Base-by-base conservation (phyloP, 495 filamentous ascomycete genomes). In the Daldinia bambusicola region DNA sequence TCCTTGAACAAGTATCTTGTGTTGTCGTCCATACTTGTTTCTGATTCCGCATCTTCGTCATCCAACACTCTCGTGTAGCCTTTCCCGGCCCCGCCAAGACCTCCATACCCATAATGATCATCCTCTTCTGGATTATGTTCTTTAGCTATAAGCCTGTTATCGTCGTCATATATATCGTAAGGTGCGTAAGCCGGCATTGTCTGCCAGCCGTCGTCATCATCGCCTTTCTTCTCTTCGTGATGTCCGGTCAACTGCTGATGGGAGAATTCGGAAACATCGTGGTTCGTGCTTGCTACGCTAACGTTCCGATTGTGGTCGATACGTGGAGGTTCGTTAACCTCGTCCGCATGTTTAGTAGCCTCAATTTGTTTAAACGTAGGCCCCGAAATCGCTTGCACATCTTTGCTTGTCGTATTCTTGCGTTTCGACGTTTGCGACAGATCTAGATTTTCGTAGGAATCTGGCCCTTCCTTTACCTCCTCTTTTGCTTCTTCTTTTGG, bases 11-110 rank as follows among this genome's bases (percentile, higher is more conserved):
- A 84, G 76, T 99, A 99, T 58, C 91, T 89, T 2, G 96, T 98
- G 75, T 98, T 95, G 56, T 99, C 95, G 76, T 99, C 95, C 89
- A 99, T 89, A 81, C 94, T 97, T 10, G 93, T 98, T 50, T 91
- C 90, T 41, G 94, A 97, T 77, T 95, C 88, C 1, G 90, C 93
- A 80, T 99, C 95, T 65, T 99, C 95, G 74, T 99, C 95, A 34
- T 97, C 83, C 69, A 96, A 88, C 16, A 99, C 93, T 59, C 92
- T 85, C 8, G 95, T 98, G 76, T 99, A 99, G 1, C 95, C 95
- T 77, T 92, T 97, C 18, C 93, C 93, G 32, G 94, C 96, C 2
- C 94, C 94, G 34, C 94, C 93, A 0, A 95, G 81, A 30, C 87
- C 89, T 12, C 81, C 86, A 75, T 97, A 96, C 18, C 86, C 89